Evolutionary conservation across 225 moss, liverwort and hornwort genomes (phyloP).

Genomic region (Sphagnum tenellum): DNA sequence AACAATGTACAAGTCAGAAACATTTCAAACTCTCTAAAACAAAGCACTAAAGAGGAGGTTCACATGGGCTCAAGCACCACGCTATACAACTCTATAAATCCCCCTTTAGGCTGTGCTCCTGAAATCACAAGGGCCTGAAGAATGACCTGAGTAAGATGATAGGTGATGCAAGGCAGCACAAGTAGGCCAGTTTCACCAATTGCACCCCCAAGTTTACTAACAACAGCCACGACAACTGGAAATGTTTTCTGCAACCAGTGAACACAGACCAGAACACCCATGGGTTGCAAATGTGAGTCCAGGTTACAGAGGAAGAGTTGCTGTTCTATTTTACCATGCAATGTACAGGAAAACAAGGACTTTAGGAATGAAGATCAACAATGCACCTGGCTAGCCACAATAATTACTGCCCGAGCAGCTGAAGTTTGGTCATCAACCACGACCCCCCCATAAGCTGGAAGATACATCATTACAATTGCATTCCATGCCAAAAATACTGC

Average conservation of each 20-base stretch:
- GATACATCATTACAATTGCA: slow-evolving; percentile 35
- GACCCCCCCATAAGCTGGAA: slow-evolving; percentile 39
- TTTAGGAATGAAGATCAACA: neutral
- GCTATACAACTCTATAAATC: neutral
- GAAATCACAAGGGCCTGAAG: neutral
- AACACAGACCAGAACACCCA: too few relatives aligned
- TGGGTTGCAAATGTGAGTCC: too few relatives aligned
- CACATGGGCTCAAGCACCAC: too few relatives aligned
- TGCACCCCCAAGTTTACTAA: slow-evolving; percentile 58
- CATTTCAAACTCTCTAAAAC: neutral
- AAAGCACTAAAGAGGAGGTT: too few relatives aligned
- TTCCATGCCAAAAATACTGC: slow-evolving; percentile 47
- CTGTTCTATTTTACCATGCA: neutral
- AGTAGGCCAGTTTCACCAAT: slow-evolving; percentile 76
- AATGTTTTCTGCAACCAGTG: slow-evolving; percentile 62
- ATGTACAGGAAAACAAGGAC: neutral
- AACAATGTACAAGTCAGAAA: neutral
- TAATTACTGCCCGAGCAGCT: slow-evolving; percentile 71
- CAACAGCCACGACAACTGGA: slow-evolving; percentile 67
- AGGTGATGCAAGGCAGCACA: slow-evolving; percentile 76
- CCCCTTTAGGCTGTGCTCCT: too few relatives aligned
- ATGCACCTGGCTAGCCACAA: slow-evolving; percentile 77
- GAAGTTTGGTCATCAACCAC: slow-evolving; percentile 41
- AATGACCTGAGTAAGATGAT: slow-evolving; percentile 69
- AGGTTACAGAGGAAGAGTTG: too few relatives aligned